phyloP scores from a whole-genome alignment of 805 yeast species.

The Diddensiella santjacobensis region DNA sequence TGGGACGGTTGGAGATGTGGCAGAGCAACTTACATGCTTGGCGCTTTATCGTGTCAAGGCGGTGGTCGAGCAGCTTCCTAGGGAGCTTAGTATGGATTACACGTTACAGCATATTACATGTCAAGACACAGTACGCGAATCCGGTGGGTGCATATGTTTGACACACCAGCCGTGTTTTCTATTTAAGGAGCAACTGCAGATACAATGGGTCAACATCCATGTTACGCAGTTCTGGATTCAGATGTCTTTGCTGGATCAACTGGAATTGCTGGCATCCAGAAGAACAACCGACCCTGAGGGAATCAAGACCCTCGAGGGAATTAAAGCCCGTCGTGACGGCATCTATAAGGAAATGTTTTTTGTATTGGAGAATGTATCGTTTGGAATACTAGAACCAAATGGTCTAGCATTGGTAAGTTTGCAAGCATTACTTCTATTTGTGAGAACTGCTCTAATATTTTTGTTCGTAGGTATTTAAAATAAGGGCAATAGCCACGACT shows the following conservation, averaged over 20 bases:
- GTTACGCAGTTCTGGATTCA: conserved; percentile 16
- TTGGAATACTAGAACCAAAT: conserved; percentile 17
- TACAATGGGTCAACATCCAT: conserved; percentile 11
- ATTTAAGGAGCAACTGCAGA: conserved; percentile 8
- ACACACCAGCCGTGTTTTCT: not conserved
- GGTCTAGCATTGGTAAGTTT: conserved; percentile 13
- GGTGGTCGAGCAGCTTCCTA: conserved; percentile 4
- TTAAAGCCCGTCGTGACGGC: conserved; percentile 9
- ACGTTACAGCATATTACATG: not conserved
- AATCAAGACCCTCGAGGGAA: conserved; percentile 2
- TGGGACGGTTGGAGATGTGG: not conserved
- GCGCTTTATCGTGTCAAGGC: conserved; percentile 7
- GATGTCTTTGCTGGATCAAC: conserved; percentile 9
- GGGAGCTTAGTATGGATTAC: not conserved
- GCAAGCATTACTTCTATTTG: no score
- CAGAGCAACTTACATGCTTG: conserved; percentile 3
- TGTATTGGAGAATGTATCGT: conserved; percentile 11
- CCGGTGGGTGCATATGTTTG: not conserved
- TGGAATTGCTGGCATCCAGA: conserved; percentile 1
- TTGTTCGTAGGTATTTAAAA: conserved; percentile 10
- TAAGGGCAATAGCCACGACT: conserved; percentile 11
- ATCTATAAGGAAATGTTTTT: conserved; percentile 10
- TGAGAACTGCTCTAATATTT: no score
- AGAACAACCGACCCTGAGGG: not conserved
- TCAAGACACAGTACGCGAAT: not conserved